Percentiles rank a stretch among this genome's conserved stretches.
Evolutionary conservation across 306 rosid species (phyloP).

Genomic region (Prinsepia uniflora): DNA sequence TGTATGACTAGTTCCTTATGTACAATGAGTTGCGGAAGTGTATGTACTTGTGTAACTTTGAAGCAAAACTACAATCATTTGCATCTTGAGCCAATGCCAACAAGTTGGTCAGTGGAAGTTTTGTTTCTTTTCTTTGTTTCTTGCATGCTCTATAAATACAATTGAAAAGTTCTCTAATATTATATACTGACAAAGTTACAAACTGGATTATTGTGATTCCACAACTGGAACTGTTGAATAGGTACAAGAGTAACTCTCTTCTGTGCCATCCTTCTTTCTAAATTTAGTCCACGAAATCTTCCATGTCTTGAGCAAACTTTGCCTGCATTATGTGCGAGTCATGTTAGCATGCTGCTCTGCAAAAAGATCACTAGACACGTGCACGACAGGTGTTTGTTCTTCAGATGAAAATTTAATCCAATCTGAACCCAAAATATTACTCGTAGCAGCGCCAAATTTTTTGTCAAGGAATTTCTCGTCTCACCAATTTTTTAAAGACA

Average conservation of each 20-base stretch:
- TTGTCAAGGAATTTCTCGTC: no score
- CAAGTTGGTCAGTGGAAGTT: neutral
- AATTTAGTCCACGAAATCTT: slow-evolving; percentile 49
- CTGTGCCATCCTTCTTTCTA: slow-evolving; percentile 9
- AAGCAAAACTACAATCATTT: neutral
- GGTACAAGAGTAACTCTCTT: slow-evolving; percentile 4
- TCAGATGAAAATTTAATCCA: neutral
- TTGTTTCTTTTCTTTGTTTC: neutral
- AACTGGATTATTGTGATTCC: slow-evolving; percentile 8
- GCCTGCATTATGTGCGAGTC: slow-evolving; percentile 44
- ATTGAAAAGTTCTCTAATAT: neutral
- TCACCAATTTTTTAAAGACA: neutral
- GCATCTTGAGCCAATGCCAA: neutral
- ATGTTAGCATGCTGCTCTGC: neutral
- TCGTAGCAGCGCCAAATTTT: no score
- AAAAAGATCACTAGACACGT: no score
- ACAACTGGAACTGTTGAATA: slow-evolving; percentile 9
- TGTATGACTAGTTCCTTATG: neutral
- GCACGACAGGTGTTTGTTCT: neutral
- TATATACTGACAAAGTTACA: neutral
- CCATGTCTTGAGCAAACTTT: slow-evolving; percentile 54
- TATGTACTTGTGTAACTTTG: neutral
- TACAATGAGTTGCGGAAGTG: neutral
- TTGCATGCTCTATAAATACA: neutral
- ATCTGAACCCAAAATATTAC: no score